Evolutionary conservation across 495 filamentous ascomycete species (phyloP).

Genomic region (Neurospora pannonica): DNA sequence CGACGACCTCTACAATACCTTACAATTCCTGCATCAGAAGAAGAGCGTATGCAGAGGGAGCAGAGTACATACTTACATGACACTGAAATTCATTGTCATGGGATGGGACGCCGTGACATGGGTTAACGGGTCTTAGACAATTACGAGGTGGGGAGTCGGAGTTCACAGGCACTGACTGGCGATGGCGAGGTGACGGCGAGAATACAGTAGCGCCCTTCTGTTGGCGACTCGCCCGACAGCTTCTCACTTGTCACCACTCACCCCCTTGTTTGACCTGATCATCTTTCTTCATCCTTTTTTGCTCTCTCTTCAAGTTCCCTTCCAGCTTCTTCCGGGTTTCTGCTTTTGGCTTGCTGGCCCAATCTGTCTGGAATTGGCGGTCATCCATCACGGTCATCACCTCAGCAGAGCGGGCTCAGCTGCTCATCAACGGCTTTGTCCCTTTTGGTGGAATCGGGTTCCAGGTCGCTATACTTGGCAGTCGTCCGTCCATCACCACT

Average conservation of each 20-base stretch:
- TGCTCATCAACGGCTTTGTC: background rate
- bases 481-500: background rate
- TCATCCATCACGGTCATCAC: background rate
- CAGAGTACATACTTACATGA: background rate
- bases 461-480: background rate
- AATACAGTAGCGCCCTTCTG: constrained; percentile 11
- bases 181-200: constrained; percentile 13
- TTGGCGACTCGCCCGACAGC: constrained; percentile 1
- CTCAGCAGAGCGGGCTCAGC: background rate
- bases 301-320: background rate
- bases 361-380: background rate
- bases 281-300: background rate
- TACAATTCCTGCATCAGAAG: background rate
- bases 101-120: background rate
- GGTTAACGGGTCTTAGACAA: constrained; percentile 17
- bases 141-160: constrained; percentile 15
- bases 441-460: background rate
- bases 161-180: constrained; percentile 14
- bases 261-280: background rate
- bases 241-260: background rate
- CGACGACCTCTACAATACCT: background rate
- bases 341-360: background rate
- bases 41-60: too few relatives aligned
- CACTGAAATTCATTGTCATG: background rate
- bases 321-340: background rate